A percentile compares a stretch with the other conserved stretches of the same genome.
These are phyloP conservation scores for Pyrrhoderma noxium DNA, from an alignment of 1,284 basidiomycete genomes.

Conservation along the genomic window DNA sequence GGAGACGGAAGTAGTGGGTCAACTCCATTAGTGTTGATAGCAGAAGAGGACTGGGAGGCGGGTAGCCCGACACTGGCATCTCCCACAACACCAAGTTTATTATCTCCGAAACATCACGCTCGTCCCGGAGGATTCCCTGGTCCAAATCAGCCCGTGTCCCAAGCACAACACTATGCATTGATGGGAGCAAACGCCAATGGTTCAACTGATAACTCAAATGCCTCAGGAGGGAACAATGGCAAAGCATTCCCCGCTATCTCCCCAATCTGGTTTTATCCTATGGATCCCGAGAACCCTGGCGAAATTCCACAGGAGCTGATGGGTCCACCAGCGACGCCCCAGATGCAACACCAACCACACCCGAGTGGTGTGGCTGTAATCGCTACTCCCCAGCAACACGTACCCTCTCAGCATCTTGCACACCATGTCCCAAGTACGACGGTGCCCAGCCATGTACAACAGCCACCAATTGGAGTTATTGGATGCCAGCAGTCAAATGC, in stretches of 20 bases:
- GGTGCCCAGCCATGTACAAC: too few species aligned
- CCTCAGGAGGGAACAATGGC: constrained; percentile 17
- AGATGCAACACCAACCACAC: background rate
- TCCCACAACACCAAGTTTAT: constrained; percentile 22
- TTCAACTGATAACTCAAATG: background rate
- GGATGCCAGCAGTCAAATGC: constrained; percentile 48
- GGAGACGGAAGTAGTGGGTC: constrained; percentile 30
- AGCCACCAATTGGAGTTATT: constrained; percentile 38
- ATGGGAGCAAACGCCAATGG: constrained; percentile 1
- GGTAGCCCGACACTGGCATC: constrained; percentile 29
- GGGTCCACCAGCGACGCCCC: too few species aligned
- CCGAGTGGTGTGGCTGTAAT: constrained; percentile 12
- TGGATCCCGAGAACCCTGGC: constrained; percentile 52
- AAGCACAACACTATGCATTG: too few species aligned
- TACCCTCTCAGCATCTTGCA: constrained; percentile 7
- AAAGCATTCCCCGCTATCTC: constrained; percentile 52
- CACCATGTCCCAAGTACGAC: too few species aligned
- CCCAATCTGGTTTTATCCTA: constrained; percentile 62
- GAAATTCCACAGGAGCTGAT: constrained; percentile 20
- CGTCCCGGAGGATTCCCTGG: background rate
- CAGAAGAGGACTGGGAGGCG: constrained; percentile 65
- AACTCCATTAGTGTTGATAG: constrained; percentile 48
- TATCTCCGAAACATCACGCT: constrained; percentile 9
- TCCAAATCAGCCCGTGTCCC: background rate
- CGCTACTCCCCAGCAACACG: constrained; percentile 20